A percentile compares a stretch with the other conserved stretches of the same genome.
phyloP scores from a whole-genome alignment of 2,329 filamentous ascomycete genomes.

The Trichoderma harzianum region DNA sequence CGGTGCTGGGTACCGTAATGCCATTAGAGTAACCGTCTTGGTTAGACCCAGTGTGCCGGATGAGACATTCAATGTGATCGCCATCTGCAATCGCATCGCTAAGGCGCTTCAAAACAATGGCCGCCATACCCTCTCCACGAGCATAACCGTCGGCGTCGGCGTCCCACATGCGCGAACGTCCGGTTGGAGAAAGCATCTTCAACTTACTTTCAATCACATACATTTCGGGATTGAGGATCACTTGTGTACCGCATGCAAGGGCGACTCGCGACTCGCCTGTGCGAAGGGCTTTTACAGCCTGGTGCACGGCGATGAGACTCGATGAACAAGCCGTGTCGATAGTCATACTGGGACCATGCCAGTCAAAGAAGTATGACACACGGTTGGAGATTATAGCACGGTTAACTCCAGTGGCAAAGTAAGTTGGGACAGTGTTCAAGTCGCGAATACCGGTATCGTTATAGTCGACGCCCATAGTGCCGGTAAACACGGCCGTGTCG shows the following conservation, averaged over 20 bases:
- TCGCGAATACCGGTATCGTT: conserved; percentile 31
- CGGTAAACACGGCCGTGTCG: conserved; percentile 37
- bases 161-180: not conserved
- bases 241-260: conserved; percentile 48
- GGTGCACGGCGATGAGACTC: conserved; percentile 45
- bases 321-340: conserved; percentile 52
- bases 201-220: conserved; percentile 14
- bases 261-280: conserved; percentile 22
- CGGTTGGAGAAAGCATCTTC: not conserved
- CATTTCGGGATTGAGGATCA: conserved; percentile 45
- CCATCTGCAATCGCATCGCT: conserved; percentile 4
- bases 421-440: conserved; percentile 31
- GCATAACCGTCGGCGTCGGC: not conserved
- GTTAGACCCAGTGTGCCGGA: conserved; percentile 2
- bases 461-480: conserved; percentile 36
- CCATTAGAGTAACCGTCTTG: conserved; percentile 3
- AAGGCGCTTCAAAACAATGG: conserved; percentile 4
- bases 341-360: conserved; percentile 45
- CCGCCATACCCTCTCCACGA: not conserved
- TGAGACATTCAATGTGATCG: conserved; percentile 9
- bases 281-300: conserved; percentile 29
- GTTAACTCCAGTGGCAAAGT: conserved; percentile 40
- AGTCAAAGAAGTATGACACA: conserved; percentile 44
- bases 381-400: conserved; percentile 42
- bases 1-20: not conserved